Conservation (phyloP, 23 red algal species). For the Cyanidiococcus yangmingshanensis region DNA sequence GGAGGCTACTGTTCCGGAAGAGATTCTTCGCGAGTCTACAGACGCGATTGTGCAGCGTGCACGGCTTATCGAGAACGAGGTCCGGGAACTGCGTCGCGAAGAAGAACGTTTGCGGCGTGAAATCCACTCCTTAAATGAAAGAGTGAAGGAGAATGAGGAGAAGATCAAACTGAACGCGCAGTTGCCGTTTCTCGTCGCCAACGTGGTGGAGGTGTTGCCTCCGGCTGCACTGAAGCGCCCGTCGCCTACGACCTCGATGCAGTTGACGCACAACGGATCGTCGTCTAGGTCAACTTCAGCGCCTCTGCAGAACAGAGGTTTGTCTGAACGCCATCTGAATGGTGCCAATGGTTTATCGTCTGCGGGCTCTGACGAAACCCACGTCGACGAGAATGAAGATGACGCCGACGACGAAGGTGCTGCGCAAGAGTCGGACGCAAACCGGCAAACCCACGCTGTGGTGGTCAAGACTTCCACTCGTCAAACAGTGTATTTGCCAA, state of each 20-base stretch:
- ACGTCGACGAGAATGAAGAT: slow-evolving; percentile 67
- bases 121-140: slow-evolving; percentile 53
- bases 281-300: not conserved
- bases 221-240: not conserved
- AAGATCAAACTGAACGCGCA: slow-evolving; percentile 97
- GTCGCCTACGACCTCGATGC: not conserved
- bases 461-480: slow-evolving; percentile 90
- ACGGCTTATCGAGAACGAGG: slow-evolving; percentile 75
- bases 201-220: slow-evolving; percentile 89
- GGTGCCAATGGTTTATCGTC: not conserved
- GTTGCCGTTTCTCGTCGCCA: slow-evolving; percentile 87
- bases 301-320: not conserved
- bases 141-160: slow-evolving; percentile 92
- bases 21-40: slow-evolving; percentile 68
- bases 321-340: not conserved
- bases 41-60: slow-evolving; percentile 71
- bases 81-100: slow-evolving; percentile 52
- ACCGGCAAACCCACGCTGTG: slow-evolving; percentile 60
- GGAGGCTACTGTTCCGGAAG: slow-evolving; percentile 47
- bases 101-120: slow-evolving; percentile 61
- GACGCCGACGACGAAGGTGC: slow-evolving; percentile 46
- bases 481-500: slow-evolving; percentile 92
- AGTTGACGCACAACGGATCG: not conserved
- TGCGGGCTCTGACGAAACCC: not conserved
- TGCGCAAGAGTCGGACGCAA: slow-evolving; percentile 71